Base-by-base conservation (phyloP, 1,284 basidiomycete species). In the Megacollybia platyphylla region DNA sequence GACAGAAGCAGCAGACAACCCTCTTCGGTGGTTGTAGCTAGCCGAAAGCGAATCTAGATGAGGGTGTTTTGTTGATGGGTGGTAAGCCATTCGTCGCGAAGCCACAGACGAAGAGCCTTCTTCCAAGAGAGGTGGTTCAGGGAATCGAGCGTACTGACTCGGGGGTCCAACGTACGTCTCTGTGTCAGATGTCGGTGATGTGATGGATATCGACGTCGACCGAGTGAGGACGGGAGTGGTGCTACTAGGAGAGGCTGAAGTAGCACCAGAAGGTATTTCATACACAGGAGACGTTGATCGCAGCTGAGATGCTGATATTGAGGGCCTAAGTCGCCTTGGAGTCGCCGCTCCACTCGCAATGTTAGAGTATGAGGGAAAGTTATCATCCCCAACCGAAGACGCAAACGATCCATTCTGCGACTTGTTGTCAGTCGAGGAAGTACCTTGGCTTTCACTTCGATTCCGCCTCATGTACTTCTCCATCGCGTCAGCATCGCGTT, bases 401-500 rank as follows among this genome's bases (percentile, higher is more conserved):
- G 70, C 59, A 43, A 69, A 67, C 36, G 65, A 67, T 17, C 71
- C 71, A 51, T 71, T 73, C 52, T 75, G 70, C 4, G 77, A 79
- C 52, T 64, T 74, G 46, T 69, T 74, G 52, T 85, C 82, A 17
- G 80, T 82, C 1, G 81, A 83, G 13, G 76, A 67, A 30, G 78
- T 77, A 36, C 73, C 72, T 44, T 70, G 73, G 53, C 85, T 87
- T 41, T 81, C 84, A 56, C 83, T 87, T 43, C 84, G 71, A 63
- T 82, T 83, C 42, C 85, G 73, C 48, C 73, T 65, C 57, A 85
- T 68, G 55, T 87, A 88, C 53, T 86, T 84, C 55, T 87, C 83
- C 66, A 84, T 86, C 20, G 85, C 86, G 57, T 82, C 81, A 20
- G 84, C 84, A 55, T 88, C 86, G 44, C 76, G 70, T 60, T 87